phyloP scores from a whole-genome alignment of 129 eudicot genomes.

The Flaveria robusta region DNA sequence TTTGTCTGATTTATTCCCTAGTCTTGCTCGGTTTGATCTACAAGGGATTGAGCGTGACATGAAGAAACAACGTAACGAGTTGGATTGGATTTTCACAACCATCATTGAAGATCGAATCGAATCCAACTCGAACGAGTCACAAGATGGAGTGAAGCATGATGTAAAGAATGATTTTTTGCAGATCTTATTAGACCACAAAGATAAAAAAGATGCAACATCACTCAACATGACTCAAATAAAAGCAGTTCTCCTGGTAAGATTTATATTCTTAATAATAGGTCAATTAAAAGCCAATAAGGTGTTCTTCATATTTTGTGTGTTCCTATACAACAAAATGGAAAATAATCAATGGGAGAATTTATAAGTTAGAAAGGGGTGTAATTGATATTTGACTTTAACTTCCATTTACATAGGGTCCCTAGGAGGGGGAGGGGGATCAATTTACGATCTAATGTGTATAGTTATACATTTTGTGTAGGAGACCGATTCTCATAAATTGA shows the following conservation, averaged over 20 bases:
- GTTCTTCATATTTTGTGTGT: no score
- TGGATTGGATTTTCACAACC: not conserved
- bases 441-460: no score
- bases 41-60: not conserved
- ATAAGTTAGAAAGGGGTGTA: no score
- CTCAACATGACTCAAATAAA: not conserved
- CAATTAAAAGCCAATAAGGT: no score
- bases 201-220: not conserved
- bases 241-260: not conserved
- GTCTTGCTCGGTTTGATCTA: not conserved
- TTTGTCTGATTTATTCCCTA: not conserved
- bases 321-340: no score
- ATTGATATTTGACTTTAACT: no score
- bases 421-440: no score
- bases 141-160: not conserved
- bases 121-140: not conserved
- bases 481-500: no score
- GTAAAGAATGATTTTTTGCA: not conserved
- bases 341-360: no score
- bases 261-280: not conserved
- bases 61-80: not conserved
- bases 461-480: no score
- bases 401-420: no score
- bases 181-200: not conserved
- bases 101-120: slow-evolving; percentile 1